Conservation (phyloP, 352 stramenopile species). For the Thraustotheca clavata region DNA sequence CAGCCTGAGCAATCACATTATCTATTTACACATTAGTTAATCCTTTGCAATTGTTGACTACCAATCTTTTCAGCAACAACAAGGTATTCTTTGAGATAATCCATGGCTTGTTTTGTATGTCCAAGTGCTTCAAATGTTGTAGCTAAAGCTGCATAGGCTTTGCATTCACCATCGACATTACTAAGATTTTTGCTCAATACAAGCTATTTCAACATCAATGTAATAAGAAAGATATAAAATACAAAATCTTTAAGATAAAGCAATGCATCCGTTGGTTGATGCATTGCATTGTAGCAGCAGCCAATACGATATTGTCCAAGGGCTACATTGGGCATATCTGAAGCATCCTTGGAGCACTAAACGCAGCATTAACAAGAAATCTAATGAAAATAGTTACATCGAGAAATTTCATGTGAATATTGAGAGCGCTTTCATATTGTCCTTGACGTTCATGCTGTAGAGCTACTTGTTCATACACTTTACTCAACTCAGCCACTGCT, state of each 20-base stretch:
- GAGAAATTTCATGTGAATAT: constrained; percentile 65
- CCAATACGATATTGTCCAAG: constrained; percentile 72
- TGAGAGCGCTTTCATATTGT: constrained; percentile 42
- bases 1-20: constrained; percentile 79
- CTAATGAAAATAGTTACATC: constrained; percentile 24
- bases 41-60: neutral
- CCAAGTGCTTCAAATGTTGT: constrained; percentile 75
- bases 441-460: constrained; percentile 32
- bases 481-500: constrained; percentile 46
- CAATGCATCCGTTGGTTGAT: constrained; percentile 53
- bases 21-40: constrained; percentile 25
- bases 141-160: constrained; percentile 80
- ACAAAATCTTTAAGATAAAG: constrained; percentile 80
- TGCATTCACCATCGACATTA: constrained; percentile 67
- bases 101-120: constrained; percentile 73
- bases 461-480: constrained; percentile 67
- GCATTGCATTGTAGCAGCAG: constrained; percentile 58
- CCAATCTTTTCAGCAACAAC: constrained; percentile 56
- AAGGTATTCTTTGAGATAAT: constrained; percentile 84
- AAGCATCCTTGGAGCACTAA: constrained; percentile 49
- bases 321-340: constrained; percentile 43
- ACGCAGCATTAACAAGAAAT: constrained; percentile 1
- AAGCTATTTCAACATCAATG: constrained; percentile 26
- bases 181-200: constrained; percentile 41
- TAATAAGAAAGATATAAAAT: constrained; percentile 4